These are phyloP conservation scores for Diddensiella caesifluorescens DNA, from an alignment of 805 yeast species.

Conservation along the genomic window DNA sequence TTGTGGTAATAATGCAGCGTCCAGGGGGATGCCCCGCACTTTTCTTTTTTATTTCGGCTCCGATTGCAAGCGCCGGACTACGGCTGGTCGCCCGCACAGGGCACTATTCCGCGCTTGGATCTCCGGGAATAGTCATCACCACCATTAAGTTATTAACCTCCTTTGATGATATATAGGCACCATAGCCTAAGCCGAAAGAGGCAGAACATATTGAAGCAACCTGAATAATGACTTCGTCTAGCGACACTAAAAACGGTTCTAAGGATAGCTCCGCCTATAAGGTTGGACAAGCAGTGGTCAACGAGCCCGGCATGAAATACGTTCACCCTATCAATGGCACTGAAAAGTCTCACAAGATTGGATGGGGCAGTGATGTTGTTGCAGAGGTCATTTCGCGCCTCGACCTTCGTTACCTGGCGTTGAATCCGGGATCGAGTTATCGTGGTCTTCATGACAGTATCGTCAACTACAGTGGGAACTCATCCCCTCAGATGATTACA, in stretches of 20 bases:
- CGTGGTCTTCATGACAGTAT: slow-evolving; percentile 6
- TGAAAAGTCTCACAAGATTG: slow-evolving; percentile 1
- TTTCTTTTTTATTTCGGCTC: too few species aligned
- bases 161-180: too few species aligned
- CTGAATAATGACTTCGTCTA: slow-evolving; percentile 1
- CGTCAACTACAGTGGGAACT: slow-evolving; percentile 3
- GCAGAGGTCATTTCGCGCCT: slow-evolving; percentile 5
- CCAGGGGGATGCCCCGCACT: too few species aligned
- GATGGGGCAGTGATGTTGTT: slow-evolving; percentile 6
- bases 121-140: too few species aligned
- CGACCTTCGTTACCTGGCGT: slow-evolving; percentile 4
- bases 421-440: slow-evolving; percentile 5
- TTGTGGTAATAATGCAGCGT: too few species aligned
- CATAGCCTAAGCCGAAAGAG: too few species aligned
- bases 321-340: slow-evolving; percentile 5
- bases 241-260: not conserved
- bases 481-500: slow-evolving; percentile 6
- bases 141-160: too few species aligned
- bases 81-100: too few species aligned
- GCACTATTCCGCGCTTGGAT: too few species aligned
- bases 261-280: slow-evolving; percentile 1
- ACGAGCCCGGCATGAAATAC: slow-evolving; percentile 4
- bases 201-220: too few species aligned
- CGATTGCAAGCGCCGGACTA: too few species aligned
- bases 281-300: slow-evolving; percentile 5